Evolutionary conservation across 179 eudicot genomes (phyloP), one percentile per base, ranked within the genome.

Genomic region (Corrigiola litoralis): DNA sequence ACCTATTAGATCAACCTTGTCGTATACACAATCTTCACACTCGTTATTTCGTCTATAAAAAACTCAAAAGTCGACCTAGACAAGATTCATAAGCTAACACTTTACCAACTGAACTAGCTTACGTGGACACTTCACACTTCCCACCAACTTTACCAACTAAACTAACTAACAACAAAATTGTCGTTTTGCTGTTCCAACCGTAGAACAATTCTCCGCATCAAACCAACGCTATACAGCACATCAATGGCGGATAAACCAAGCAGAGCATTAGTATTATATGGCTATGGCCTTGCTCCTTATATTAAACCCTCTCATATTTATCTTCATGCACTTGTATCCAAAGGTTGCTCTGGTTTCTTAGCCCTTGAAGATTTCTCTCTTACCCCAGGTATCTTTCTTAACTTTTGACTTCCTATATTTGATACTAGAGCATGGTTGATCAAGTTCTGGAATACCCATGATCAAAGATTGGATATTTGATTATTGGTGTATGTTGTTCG

Each of bases 161-260:
- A n/a, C n/a, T n/a, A n/a, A n/a, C n/a, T n/a, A n/a, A n/a, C n/a
- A n/a, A n/a, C n/a, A n/a, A n/a, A n/a, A n/a, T n/a, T n/a, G n/a
- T n/a, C n/a, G n/a, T n/a, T n/a, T n/a, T n/a, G n/a, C 20, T 61
- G 38, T 61, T 14, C 28, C 5, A 45, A 44, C 11, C 4, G 29
- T 18, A 20, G 7, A 47, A 20, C 16, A 41, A 32, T 47, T 63
- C 42, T 29, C 20, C 2, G 41, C 54, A 63, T 63, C 16, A 63
- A 48, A 20, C 46, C 28, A 28, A 49, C 56, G 67, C 67, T 33
- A 62, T 2, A 18, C 27, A 36, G 38, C 18, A 23, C 40, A 48
- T 45, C 18, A 74, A 90, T 87, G 97, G 97, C 95, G 57, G 97
- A 90, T 79, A 90, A 88, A 72, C 80, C 97, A 37, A 91, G 97